Evolutionary conservation across 495 filamentous ascomycete genomes (phyloP).

Genomic region (Penicillium flavigenum): DNA sequence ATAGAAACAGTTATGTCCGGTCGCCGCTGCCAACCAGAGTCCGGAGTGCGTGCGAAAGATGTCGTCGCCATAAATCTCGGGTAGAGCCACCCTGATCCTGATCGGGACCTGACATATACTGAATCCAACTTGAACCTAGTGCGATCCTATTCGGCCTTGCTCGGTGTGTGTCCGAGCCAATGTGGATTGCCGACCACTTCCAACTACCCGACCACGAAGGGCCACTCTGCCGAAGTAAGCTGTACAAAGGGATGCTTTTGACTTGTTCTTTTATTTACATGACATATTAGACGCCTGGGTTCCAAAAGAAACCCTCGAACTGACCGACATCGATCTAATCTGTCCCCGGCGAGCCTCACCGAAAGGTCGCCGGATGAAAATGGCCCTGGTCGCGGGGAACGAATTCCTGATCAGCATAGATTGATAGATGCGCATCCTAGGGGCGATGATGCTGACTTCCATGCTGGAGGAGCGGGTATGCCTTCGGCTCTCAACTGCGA

Average conservation of each 20-base stretch:
- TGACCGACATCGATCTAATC: background rate
- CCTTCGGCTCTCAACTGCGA: slow-evolving; percentile 17
- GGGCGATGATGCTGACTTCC: background rate
- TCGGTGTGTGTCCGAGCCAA: slow-evolving; percentile 30
- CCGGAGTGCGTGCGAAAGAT: slow-evolving; percentile 33
- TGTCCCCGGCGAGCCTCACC: background rate
- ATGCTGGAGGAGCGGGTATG: background rate
- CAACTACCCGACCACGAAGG: slow-evolving; percentile 7
- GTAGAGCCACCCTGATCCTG: slow-evolving; percentile 15
- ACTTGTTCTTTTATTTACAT: background rate
- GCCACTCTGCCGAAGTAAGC: slow-evolving; percentile 11
- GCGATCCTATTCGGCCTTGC: slow-evolving; percentile 34
- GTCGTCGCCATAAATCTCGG: slow-evolving; percentile 31
- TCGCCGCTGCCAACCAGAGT: slow-evolving; percentile 29
- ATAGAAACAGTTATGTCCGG: background rate
- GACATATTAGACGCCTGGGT: background rate
- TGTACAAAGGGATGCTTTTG: background rate
- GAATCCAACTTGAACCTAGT: slow-evolving; percentile 15
- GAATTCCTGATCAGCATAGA: background rate
- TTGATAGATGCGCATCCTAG: background rate
- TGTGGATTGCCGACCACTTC: slow-evolving; percentile 23
- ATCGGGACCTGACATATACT: background rate
- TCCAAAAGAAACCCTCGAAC: background rate
- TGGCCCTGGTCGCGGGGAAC: background rate
- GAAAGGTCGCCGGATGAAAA: background rate